Percentiles rank a stretch among this genome's conserved stretches.
phyloP scores from a whole-genome alignment of 805 yeast species.

The Tetrapisispora iriomotensis region DNA sequence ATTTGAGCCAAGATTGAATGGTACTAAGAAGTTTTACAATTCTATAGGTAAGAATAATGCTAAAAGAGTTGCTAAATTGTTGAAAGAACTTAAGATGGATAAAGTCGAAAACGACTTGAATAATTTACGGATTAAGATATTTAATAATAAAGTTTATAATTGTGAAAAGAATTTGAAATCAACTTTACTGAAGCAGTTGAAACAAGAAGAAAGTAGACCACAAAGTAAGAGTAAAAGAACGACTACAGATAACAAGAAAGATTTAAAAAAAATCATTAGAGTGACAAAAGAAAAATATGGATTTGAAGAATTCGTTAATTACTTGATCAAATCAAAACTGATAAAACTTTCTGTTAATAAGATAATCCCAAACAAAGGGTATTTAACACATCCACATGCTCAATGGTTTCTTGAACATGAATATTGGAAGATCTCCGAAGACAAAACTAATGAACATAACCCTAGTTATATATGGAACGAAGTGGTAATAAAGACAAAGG shows the following conservation, averaged over 20 bases:
- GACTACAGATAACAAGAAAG: conserved; percentile 7
- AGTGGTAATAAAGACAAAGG: conserved; percentile 16
- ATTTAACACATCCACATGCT: conserved; percentile 4
- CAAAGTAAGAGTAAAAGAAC: conserved; percentile 5
- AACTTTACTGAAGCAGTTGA: conserved; percentile 8
- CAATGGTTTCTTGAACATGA: conserved; percentile 21
- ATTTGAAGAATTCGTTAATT: conserved; percentile 14
- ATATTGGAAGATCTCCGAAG: conserved; percentile 21
- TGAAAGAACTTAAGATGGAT: conserved; percentile 9
- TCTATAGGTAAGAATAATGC: conserved; percentile 27
- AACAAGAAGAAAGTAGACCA: conserved; percentile 4
- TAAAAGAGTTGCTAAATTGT: conserved; percentile 16
- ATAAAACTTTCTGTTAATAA: conserved; percentile 18
- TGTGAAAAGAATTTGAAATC: conserved; percentile 17
- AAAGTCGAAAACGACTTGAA: conserved; percentile 12
- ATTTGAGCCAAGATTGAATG: conserved; percentile 26
- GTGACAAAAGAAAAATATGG: conserved; percentile 5
- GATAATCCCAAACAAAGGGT: conserved; percentile 12
- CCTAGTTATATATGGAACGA: conserved; percentile 39
- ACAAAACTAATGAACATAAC: conserved; percentile 30
- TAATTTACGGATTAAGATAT: conserved; percentile 16
- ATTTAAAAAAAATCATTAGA: conserved; percentile 4
- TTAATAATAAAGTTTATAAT: conserved; percentile 22
- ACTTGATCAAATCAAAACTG: conserved; percentile 19
- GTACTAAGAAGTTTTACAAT: conserved; percentile 23